A percentile compares a stretch with the other conserved stretches of the same genome.
Evolutionary conservation across 2,329 filamentous ascomycete genomes (phyloP).

Genomic region (Xylaria sp.): DNA sequence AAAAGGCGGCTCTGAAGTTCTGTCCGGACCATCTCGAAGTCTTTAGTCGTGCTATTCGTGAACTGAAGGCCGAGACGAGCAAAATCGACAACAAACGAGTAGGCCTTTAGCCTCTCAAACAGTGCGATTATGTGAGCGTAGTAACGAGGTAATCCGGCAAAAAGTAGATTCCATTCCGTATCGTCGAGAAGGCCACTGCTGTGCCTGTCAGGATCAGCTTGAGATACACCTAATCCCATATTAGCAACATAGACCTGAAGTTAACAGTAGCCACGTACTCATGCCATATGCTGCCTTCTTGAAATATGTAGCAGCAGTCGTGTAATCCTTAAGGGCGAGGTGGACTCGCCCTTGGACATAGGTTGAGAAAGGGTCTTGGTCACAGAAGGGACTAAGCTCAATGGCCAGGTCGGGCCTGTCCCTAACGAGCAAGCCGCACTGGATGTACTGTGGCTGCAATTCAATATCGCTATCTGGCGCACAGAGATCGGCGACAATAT

Average conservation of each 20-base stretch:
- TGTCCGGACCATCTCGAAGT: slow-evolving; percentile 51
- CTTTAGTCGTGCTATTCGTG: slow-evolving; percentile 40
- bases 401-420: slow-evolving; percentile 62
- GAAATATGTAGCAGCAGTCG: slow-evolving; percentile 74
- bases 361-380: slow-evolving; percentile 64
- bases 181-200: slow-evolving; percentile 73
- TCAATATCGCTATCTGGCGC: slow-evolving; percentile 68
- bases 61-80: slow-evolving; percentile 75
- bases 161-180: slow-evolving; percentile 69
- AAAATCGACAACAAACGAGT: slow-evolving; percentile 84
- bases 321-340: slow-evolving; percentile 73
- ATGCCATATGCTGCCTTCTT: slow-evolving; percentile 81
- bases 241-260: slow-evolving; percentile 30
- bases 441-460: slow-evolving; percentile 60
- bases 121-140: slow-evolving; percentile 83
- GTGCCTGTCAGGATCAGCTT: slow-evolving; percentile 53
- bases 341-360: slow-evolving; percentile 86
- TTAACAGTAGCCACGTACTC: slow-evolving; percentile 59
- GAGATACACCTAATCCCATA: slow-evolving; percentile 44
- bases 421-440: slow-evolving; percentile 63
- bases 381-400: slow-evolving; percentile 59
- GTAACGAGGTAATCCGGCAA: slow-evolving; percentile 79
- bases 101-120: slow-evolving; percentile 76
- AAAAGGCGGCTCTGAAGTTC: slow-evolving; percentile 86
- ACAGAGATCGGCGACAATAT: slow-evolving; percentile 67